Evolutionary conservation across 352 stramenopile genomes (phyloP), one percentile per base, ranked within the genome.

Genomic region (Phytophthora aleatoria): DNA sequence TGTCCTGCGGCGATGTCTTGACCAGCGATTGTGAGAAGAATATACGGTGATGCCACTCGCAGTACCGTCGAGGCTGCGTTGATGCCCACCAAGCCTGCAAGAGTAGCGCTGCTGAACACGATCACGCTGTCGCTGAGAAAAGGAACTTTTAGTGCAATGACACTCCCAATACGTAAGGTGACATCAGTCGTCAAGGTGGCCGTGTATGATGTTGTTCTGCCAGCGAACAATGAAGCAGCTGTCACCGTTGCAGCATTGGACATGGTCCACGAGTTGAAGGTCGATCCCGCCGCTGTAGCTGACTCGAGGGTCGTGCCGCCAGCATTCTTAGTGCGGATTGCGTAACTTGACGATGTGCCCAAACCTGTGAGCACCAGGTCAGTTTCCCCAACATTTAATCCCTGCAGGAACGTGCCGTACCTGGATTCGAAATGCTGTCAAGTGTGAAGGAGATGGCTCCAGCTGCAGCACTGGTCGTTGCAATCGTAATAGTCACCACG

Each of bases 341-440:
- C 75, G 56, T 79, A 88, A 4, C 39, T 75, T 2, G 54, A 52
- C 0, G 81, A 83, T 6, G 69, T 73, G 1, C 77, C 76, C 5
- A 65, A 64, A 9, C 83, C 83, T 91, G 48, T 16, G 12, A 12
- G 11, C 42, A 33, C 3, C 10, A 41, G 4, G 35, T 41, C 9
- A 41, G 35, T 7, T 7, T 33, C 7, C 28, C 35, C 35, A 36
- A 44, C 26, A 24, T 13, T 35, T 13, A 9, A 55, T 35, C 16
- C 7, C 24, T 12, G 27, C 27, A n/a, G 20, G 5, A 30, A 39
- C 13, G n/a, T 8, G 3, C n/a, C 16, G 11, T 41, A 81, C 82
- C 82, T 78, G 81, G 79, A 65, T 86, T 87, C 1, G 73, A 77
- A 59, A 92, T 81, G n/a, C 68, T 71, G 24, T 79, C 67, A 27